A percentile compares a stretch with the other conserved stretches of the same genome.
These are phyloP conservation scores for Petasospora rhodanensis DNA, from an alignment of 1,139 yeast genomes.

Conservation along the genomic window DNA sequence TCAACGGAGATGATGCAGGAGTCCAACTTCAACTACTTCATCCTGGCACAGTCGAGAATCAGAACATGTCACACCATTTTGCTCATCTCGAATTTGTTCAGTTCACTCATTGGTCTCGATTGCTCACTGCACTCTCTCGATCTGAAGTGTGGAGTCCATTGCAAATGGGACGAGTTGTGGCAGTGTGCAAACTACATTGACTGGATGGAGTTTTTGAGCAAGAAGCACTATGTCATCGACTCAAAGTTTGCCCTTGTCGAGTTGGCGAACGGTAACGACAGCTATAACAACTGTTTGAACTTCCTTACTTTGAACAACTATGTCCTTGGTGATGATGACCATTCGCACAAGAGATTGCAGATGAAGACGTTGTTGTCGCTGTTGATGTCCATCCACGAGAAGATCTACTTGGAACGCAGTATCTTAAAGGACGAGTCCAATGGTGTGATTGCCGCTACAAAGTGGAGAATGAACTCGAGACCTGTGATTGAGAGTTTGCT, in stretches of 20 bases:
- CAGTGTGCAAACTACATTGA: conserved; percentile 47
- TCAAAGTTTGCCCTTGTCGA: conserved; percentile 49
- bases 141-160: conserved; percentile 70
- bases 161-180: conserved; percentile 70
- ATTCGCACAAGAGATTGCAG: conserved; percentile 38
- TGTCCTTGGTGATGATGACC: conserved; percentile 32
- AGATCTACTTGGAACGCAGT: conserved; percentile 49
- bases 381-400: conserved; percentile 69
- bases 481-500: conserved; percentile 52
- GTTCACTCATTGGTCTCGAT: conserved; percentile 62
- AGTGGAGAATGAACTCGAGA: conserved; percentile 60
- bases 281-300: conserved; percentile 44
- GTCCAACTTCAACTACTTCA: conserved; percentile 66
- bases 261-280: conserved; percentile 53
- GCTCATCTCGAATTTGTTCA: conserved; percentile 64
- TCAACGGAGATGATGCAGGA: conserved; percentile 37
- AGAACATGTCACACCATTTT: conserved; percentile 81
- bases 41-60: conserved; percentile 77
- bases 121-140: conserved; percentile 54
- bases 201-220: conserved; percentile 47
- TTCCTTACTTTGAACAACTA: conserved; percentile 43
- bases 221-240: conserved; percentile 35
- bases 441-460: conserved; percentile 37
- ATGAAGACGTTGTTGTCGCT: conserved; percentile 58
- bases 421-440: conserved; percentile 31